phyloP scores from a whole-genome alignment of 495 filamentous ascomycete genomes.

The Aspergillus nanangensis region DNA sequence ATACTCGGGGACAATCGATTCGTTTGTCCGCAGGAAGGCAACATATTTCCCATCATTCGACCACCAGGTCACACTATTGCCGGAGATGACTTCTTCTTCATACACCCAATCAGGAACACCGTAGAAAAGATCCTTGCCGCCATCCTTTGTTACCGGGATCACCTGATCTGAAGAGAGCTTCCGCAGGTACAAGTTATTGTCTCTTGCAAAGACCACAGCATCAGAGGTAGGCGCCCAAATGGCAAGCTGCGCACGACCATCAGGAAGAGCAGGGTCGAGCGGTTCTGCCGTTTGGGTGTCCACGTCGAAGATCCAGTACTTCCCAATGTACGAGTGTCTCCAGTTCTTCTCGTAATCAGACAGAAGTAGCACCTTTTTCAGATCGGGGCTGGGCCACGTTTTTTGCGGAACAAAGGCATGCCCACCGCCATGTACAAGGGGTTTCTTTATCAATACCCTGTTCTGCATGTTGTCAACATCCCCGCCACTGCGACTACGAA shows the following conservation, averaged over 20 bases:
- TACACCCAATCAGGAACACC: conserved; percentile 99
- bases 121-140: conserved; percentile 83
- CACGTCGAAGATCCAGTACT: conserved; percentile 95
- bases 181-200: conserved; percentile 86
- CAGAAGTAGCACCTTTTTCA: conserved; percentile 77
- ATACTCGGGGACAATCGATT: conserved; percentile 86
- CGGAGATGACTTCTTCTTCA: conserved; percentile 87
- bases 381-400: conserved; percentile 74
- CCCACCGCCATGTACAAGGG: conserved; percentile 53
- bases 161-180: conserved; percentile 58
- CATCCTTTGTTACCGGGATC: conserved; percentile 77
- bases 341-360: conserved; percentile 71
- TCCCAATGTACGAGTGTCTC: conserved; percentile 80
- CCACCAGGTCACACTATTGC: conserved; percentile 90
- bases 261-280: conserved; percentile 62
- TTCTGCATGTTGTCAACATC: conserved; percentile 40
- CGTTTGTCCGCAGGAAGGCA: conserved; percentile 89
- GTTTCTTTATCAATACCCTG: conserved; percentile 69
- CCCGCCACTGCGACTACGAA: conserved; percentile 53
- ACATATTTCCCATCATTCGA: conserved; percentile 81
- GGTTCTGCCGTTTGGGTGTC: conserved; percentile 73
- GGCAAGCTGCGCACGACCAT: conserved; percentile 76
- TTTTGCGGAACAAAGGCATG: conserved; percentile 46
- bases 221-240: conserved; percentile 86
- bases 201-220: conserved; percentile 75